Base-by-base conservation (phyloP, 768 basidiomycete genomes). In the Basidioascus undulatus region DNA sequence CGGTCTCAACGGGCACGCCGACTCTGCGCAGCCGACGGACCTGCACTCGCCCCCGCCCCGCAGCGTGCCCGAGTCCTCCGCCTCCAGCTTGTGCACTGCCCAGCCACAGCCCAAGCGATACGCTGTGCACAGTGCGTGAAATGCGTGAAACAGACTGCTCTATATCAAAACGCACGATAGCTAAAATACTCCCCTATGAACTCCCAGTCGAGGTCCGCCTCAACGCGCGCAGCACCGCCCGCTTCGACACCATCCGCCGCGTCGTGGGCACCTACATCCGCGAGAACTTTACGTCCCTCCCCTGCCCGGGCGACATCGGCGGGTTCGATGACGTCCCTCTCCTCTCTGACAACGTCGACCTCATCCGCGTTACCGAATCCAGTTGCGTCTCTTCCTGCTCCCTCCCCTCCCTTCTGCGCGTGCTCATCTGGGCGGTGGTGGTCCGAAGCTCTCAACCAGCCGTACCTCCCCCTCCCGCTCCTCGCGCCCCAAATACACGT, bases 141-240 rank as follows among this genome's bases (percentile, higher is more conserved):
- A n/a, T n/a, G n/a, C n/a, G n/a, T n/a, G n/a, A n/a, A n/a, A n/a
- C n/a, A n/a, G n/a, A n/a, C n/a, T n/a, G n/a, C n/a, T n/a, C n/a
- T n/a, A n/a, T n/a, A n/a, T n/a, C n/a, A n/a, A n/a, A n/a, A n/a
- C n/a, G n/a, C n/a, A n/a, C n/a, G n/a, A n/a, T n/a, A n/a, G n/a
- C n/a, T n/a, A n/a, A n/a, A n/a, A n/a, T n/a, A n/a, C n/a, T n/a
- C n/a, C n/a, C n/a, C n/a, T n/a, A n/a, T n/a, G n/a, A n/a, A n/a
- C n/a, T n/a, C n/a, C n/a, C 46, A 86, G 84, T 87, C 54, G 84
- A 89, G 62, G 81, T 82, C 9, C 72, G 81, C 37, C 63, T 87
- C 23, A 64, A 69, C 32, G 59, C 71, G 13, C 63, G 68, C 36
- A 69, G 79, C 9, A 72, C 76, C 8, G 65, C 74, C 20, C 72